phyloP scores from a whole-genome alignment of 208 protist species.

The Kentomonas sorsogonicus region DNA sequence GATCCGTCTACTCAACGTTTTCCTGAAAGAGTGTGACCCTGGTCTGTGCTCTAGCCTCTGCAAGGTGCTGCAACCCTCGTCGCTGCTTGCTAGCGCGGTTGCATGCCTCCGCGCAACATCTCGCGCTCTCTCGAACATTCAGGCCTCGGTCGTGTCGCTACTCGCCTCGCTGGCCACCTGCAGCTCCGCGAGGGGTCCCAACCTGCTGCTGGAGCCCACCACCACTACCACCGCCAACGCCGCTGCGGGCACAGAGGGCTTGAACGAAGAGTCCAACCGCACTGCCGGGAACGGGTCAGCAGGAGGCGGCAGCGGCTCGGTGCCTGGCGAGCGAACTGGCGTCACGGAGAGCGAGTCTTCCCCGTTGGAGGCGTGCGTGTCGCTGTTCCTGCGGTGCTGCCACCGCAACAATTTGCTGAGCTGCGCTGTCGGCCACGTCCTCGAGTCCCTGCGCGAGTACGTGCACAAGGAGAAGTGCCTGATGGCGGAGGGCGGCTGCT shows the following conservation, averaged over 20 bases:
- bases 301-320: no score
- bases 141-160: conserved; percentile 45
- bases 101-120: conserved; percentile 11
- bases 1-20: conserved; percentile 24
- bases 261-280: no score
- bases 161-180: conserved; percentile 26
- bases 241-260: conserved; percentile 3
- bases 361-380: conserved; percentile 31
- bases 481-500: conserved; percentile 9
- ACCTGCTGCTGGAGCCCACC: conserved; percentile 7
- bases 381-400: conserved; percentile 31
- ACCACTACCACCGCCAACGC: not conserved
- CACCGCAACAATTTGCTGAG: conserved; percentile 49
- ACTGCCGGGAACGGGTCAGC: no score
- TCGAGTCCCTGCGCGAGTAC: conserved; percentile 33
- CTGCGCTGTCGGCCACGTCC: conserved; percentile 39
- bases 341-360: conserved; percentile 1
- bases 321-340: no score
- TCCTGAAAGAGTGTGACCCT: conserved; percentile 27
- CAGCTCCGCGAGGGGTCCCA: conserved; percentile 14
- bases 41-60: conserved; percentile 17
- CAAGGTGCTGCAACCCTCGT: conserved; percentile 21
- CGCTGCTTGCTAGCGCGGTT: conserved; percentile 19
- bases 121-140: conserved; percentile 40
- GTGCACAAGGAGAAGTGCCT: conserved; percentile 47